Evolutionary conservation across 345 rosid genomes (phyloP).

Genomic region (Populus ilicifolia): DNA sequence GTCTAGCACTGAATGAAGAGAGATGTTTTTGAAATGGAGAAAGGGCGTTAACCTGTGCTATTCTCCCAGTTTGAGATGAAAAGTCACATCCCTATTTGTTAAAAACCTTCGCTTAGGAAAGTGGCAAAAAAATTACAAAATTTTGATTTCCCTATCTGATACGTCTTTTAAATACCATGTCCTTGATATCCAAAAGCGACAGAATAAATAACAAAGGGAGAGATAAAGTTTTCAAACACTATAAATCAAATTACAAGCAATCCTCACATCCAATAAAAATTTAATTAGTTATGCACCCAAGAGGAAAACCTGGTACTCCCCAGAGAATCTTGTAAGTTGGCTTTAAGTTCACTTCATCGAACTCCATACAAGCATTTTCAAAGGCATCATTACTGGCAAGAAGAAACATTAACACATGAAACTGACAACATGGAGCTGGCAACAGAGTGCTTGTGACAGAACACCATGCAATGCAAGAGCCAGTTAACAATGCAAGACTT

Average conservation of each 20-base stretch:
- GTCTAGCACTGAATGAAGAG: neutral
- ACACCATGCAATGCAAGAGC: neutral
- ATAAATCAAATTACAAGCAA: neutral
- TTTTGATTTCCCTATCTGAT: neutral
- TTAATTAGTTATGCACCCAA: neutral
- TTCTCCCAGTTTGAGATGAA: neutral
- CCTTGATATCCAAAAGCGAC: neutral
- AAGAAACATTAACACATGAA: constrained; percentile 10
- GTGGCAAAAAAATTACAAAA: neutral
- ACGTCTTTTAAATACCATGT: neutral
- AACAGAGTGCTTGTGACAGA: neutral
- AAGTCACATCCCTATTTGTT: neutral
- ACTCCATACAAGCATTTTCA: constrained; percentile 98
- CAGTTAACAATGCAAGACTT: neutral
- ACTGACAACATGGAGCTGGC: constrained; percentile 5
- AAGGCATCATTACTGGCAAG: constrained; percentile 58
- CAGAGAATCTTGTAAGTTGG: constrained; percentile 92
- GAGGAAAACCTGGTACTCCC: constrained; percentile 90
- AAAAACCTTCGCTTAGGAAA: neutral
- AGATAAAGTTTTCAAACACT: too few species aligned
- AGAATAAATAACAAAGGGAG: too few species aligned
- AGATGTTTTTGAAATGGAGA: neutral
- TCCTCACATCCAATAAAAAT: neutral
- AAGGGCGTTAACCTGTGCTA: neutral
- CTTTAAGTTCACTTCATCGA: constrained; percentile 75